phyloP scores from a whole-genome alignment of 306 rosid genomes.

The Corylus americana region DNA sequence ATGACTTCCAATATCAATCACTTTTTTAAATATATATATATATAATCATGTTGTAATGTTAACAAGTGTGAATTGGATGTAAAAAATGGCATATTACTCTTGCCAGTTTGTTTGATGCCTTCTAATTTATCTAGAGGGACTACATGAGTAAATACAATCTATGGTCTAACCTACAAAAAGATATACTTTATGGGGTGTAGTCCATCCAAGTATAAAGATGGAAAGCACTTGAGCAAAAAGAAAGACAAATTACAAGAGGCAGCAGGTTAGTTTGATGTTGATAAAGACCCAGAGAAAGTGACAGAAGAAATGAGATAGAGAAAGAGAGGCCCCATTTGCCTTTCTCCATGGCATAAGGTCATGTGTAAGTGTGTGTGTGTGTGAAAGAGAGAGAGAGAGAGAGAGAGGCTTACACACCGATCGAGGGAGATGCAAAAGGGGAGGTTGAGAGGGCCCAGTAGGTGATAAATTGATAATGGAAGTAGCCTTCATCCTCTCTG shows the following conservation, averaged over 20 bases:
- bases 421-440: slow-evolving; percentile 17
- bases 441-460: slow-evolving; percentile 37
- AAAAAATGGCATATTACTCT: too few species aligned
- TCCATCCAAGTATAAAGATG: slow-evolving; percentile 30
- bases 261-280: slow-evolving; percentile 39
- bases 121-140: background rate
- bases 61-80: too few species aligned
- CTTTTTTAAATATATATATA: too few species aligned
- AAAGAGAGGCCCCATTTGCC: slow-evolving; percentile 58
- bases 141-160: background rate
- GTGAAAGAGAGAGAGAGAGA: slow-evolving; percentile 32
- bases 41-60: too few species aligned
- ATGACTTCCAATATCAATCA: too few species aligned
- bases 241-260: slow-evolving; percentile 22
- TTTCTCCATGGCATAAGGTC: slow-evolving; percentile 35
- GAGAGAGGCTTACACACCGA: slow-evolving; percentile 28
- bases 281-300: slow-evolving; percentile 49
- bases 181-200: slow-evolving; percentile 19
- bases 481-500: slow-evolving; percentile 77
- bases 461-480: slow-evolving; percentile 44
- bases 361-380: slow-evolving; percentile 28
- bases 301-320: slow-evolving; percentile 36
- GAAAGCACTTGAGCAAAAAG: slow-evolving; percentile 39
- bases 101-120: background rate
- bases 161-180: background rate